Evolutionary conservation across 148 eudicot genomes (phyloP).

Genomic region (Diospyros kaki): DNA sequence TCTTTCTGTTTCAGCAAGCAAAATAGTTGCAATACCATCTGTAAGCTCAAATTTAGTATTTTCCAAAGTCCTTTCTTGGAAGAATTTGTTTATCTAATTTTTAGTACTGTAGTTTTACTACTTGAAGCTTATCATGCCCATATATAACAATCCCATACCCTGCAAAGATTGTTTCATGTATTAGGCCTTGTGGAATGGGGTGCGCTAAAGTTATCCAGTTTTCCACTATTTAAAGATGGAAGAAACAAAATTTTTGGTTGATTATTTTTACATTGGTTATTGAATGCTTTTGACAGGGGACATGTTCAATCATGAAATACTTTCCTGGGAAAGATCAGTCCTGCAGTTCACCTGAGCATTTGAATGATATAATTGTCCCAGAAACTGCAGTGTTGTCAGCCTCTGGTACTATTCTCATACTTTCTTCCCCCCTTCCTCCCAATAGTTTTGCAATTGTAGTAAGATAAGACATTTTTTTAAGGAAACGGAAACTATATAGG

Average conservation of each 20-base stretch:
- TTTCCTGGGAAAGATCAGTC: constrained; percentile 40
- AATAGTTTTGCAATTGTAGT: neutral
- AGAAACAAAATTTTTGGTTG: neutral
- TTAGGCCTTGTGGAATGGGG: neutral
- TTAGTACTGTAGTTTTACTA: neutral
- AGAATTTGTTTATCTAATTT: no score
- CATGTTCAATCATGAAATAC: constrained; percentile 47
- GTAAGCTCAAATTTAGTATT: constrained; percentile 38
- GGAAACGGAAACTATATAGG: constrained; percentile 22
- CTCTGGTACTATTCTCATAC: constrained; percentile 28
- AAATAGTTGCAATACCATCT: constrained; percentile 64
- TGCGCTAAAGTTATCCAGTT: neutral
- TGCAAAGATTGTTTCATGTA: no score
- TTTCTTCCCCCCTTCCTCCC: constrained; percentile 3
- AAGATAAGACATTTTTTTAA: constrained; percentile 9
- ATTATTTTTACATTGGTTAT: neutral
- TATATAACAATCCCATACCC: no score
- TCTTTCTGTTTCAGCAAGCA: constrained; percentile 83
- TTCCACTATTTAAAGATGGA: neutral
- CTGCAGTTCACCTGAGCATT: constrained; percentile 28
- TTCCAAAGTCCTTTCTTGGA: neutral
- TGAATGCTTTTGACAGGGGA: constrained; percentile 51
- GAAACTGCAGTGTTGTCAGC: constrained; percentile 28
- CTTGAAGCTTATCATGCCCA: neutral
- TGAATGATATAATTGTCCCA: constrained; percentile 18